These are phyloP conservation scores for Torulaspora gathmanii DNA, from an alignment of 805 yeast species.

Conservation along the genomic window DNA sequence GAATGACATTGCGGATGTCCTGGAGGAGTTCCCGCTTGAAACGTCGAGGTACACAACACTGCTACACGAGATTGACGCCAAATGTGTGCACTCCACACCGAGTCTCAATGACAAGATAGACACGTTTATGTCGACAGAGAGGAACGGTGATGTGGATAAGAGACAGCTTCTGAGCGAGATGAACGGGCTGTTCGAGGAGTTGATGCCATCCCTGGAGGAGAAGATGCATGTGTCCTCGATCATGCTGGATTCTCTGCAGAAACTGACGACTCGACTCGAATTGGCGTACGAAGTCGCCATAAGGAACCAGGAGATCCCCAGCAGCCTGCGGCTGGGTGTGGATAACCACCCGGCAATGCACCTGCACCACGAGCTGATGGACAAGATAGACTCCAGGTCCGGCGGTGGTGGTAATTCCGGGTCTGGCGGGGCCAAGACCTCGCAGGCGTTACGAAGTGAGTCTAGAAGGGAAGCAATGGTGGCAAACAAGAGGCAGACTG, in stretches of 20 bases:
- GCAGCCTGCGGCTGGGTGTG: conserved; percentile 68
- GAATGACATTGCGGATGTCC: conserved; percentile 85
- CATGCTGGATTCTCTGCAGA: conserved; percentile 71
- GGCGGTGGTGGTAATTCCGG: conserved; percentile 12
- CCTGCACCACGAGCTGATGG: conserved; percentile 36
- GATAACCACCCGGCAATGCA: conserved; percentile 86
- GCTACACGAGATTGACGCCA: conserved; percentile 90
- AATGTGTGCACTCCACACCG: conserved; percentile 74
- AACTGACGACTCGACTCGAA: conserved; percentile 68
- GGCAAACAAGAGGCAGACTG: conserved; percentile 50
- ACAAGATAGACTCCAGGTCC: conserved; percentile 27
- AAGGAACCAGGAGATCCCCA: conserved; percentile 72
- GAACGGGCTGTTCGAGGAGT: conserved; percentile 48
- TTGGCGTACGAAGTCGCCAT: conserved; percentile 73
- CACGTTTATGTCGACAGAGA: conserved; percentile 17
- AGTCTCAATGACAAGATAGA: conserved; percentile 44
- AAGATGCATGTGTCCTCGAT: conserved; percentile 95
- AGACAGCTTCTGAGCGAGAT: conserved; percentile 34
- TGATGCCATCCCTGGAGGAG: conserved; percentile 90
- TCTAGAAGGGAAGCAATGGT: conserved; percentile 89
- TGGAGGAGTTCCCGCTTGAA: conserved; percentile 85
- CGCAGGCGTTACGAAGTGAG: conserved; percentile 76
- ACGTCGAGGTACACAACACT: conserved; percentile 79
- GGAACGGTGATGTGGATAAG: conserved; percentile 20
- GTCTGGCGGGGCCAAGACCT: conserved; percentile 40